Base-by-base conservation (phyloP, 345 rosid species). In the Eucalyptus cloeziana region DNA sequence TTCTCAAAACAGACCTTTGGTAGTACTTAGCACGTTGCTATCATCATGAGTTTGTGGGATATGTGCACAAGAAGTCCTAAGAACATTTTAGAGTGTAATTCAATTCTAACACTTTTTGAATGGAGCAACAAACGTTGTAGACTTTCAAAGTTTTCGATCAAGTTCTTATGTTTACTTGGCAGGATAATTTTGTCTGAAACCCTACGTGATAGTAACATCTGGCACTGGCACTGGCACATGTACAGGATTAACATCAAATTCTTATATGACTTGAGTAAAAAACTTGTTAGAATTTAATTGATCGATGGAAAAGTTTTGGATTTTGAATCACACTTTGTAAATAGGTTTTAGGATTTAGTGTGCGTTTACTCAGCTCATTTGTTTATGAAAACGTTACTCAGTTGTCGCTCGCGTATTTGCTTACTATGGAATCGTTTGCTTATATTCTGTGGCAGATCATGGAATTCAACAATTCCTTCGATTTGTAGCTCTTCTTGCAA, bases 381-480 rank as follows among this genome's bases (percentile, higher is more conserved):
- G 45, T 40, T 86, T 86, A 17, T 8, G 87, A 43, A 40, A 17
- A 50, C 13, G 6, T 76, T 76, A 51, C 30, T 67, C 14, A 19
- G 27, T 47, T 56, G 60, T 12, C 4, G 16, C 27, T 81, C 4
- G 30, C 3, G 33, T 43, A 71, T 85, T 87, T 90, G 15, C 62
- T 51, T 49, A 86, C 86, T 79, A 83, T 16, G 33, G 85, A n/a
- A 11, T 86, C 3, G 58, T 37, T 85, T 54, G 67, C 90, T 88
- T 91, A 54, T 76, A 76, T 76, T 76, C 45, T 37, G 47, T 76
- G 83, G 45, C 94, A 93, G 95, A 94, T 90, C 86, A 88, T 91
- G 92, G 87, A 89, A 86, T 92, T 93, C 69, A 89, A 93, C 67
- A 88, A 88, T 49, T 81, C 91, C 81, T 91, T 90, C 44, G 87